phyloP scores from a whole-genome alignment of 2,329 filamentous ascomycete genomes.

The Hypoxylon sp. region DNA sequence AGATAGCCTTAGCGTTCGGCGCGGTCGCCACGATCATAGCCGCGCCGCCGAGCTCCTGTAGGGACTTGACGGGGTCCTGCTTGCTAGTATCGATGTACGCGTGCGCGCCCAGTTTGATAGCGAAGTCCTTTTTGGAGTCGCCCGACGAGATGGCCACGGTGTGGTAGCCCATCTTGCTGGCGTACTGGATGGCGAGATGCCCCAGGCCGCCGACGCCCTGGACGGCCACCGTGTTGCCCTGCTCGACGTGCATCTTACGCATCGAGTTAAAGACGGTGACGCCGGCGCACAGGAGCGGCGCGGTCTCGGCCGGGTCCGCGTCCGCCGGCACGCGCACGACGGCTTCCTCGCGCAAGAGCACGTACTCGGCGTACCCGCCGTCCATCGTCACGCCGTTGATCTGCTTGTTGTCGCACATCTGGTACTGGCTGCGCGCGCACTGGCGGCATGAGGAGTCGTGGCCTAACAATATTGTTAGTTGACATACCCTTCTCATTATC shows the following conservation, averaged over 20 bases:
- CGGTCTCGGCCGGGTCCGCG: conserved; percentile 64
- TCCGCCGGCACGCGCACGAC: conserved; percentile 66
- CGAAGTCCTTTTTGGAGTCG: conserved; percentile 75
- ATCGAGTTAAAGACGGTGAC: conserved; percentile 73
- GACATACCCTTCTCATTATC: neutral
- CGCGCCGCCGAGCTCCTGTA: conserved; percentile 70
- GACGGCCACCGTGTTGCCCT: conserved; percentile 66
- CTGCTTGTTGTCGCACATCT: conserved; percentile 72
- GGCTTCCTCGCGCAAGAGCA: conserved; percentile 69
- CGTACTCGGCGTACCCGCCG: conserved; percentile 77
- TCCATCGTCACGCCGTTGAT: conserved; percentile 75
- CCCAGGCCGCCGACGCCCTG: conserved; percentile 82
- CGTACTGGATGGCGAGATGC: conserved; percentile 82
- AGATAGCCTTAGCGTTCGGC: conserved; percentile 67
- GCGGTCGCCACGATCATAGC: conserved; percentile 72
- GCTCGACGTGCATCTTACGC: conserved; percentile 64
- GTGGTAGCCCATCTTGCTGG: conserved; percentile 79
- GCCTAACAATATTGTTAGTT: conserved; percentile 53
- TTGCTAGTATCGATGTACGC: conserved; percentile 69
- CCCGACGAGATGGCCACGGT: conserved; percentile 76
- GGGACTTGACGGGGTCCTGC: conserved; percentile 60
- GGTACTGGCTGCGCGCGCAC: conserved; percentile 73
- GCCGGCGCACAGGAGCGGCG: conserved; percentile 73
- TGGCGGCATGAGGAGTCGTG: conserved; percentile 71
- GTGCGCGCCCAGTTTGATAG: conserved; percentile 69